phyloP scores from a whole-genome alignment of 352 stramenopile species.

The Phytophthora megakarya region DNA sequence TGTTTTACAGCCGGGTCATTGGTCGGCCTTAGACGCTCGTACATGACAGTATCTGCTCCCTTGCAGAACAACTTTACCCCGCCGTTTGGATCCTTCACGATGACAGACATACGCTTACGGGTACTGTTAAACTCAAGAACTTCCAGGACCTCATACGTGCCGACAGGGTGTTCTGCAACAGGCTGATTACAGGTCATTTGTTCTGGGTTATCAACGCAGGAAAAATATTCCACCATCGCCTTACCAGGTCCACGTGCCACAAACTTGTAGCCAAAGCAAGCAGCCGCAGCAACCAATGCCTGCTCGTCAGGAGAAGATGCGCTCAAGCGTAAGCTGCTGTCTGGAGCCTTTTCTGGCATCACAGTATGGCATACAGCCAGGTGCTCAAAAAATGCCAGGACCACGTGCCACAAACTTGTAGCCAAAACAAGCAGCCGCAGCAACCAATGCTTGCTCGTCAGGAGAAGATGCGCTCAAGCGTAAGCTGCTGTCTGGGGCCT shows the following conservation, averaged over 20 bases:
- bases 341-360: slow-evolving; percentile 94
- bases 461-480: slow-evolving; percentile 92
- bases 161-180: slow-evolving; percentile 34
- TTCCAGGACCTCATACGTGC: slow-evolving; percentile 88
- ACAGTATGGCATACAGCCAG: slow-evolving; percentile 96
- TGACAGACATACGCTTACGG: slow-evolving; percentile 95
- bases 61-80: slow-evolving; percentile 85
- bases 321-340: slow-evolving; percentile 85
- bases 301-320: slow-evolving; percentile 93
- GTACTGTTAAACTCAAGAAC: slow-evolving; percentile 96
- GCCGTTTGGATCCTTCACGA: slow-evolving; percentile 65
- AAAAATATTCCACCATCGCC: slow-evolving; percentile 79
- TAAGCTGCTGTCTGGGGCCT: slow-evolving; percentile 82
- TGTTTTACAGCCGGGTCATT: slow-evolving; percentile 49
- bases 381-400: slow-evolving; percentile 88
- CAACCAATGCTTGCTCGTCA: slow-evolving; percentile 90
- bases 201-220: slow-evolving; percentile 49
- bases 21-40: slow-evolving; percentile 68
- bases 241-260: slow-evolving; percentile 68
- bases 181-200: slow-evolving; percentile 37
- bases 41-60: slow-evolving; percentile 91
- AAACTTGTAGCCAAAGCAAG: slow-evolving; percentile 87
- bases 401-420: slow-evolving; percentile 78
- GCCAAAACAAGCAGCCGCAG: slow-evolving; percentile 80
- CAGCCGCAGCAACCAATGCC: slow-evolving; percentile 82